Evolutionary conservation across 2,329 filamentous ascomycete genomes (phyloP).

Genomic region (Ascochyta koolunga): DNA sequence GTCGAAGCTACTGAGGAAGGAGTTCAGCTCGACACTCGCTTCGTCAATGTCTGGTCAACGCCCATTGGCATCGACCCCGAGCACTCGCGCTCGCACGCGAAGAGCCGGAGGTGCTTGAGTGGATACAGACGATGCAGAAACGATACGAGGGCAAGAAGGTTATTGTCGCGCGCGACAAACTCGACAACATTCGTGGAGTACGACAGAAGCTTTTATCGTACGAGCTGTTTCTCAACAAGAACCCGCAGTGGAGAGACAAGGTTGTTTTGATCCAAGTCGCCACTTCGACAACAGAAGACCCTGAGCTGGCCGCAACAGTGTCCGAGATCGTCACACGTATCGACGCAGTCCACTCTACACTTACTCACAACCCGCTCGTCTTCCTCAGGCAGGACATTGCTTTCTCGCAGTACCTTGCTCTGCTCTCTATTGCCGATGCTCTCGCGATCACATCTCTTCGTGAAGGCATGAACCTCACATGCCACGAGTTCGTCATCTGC

Average conservation of each 20-base stretch:
- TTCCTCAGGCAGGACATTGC: constrained; percentile 95
- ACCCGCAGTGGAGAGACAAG: constrained; percentile 85
- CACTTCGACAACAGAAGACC: constrained; percentile 85
- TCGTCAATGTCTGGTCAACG: constrained; percentile 83
- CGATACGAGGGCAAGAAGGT: constrained; percentile 87
- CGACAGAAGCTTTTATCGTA: constrained; percentile 91
- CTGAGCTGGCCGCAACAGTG: constrained; percentile 84
- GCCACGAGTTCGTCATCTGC: constrained; percentile 91
- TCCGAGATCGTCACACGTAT: constrained; percentile 94
- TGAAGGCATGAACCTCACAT: constrained; percentile 96
- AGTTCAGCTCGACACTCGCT: constrained; percentile 88
- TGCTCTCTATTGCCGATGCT: constrained; percentile 87
- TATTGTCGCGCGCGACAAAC: constrained; percentile 91
- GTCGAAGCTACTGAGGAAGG: constrained; percentile 89
- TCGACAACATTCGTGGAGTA: constrained; percentile 90
- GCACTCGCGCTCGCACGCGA: constrained; percentile 74
- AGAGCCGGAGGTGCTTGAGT: constrained; percentile 74
- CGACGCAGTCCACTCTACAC: constrained; percentile 87
- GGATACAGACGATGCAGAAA: constrained; percentile 80
- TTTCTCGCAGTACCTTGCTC: constrained; percentile 89
- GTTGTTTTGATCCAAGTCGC: constrained; percentile 94
- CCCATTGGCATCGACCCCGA: constrained; percentile 88
- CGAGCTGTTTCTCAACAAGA: constrained; percentile 91
- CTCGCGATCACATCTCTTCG: constrained; percentile 94
- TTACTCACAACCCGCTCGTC: constrained; percentile 90